Conservation (phyloP, 129 eudicot genomes). For the Artemisia annua region DNA sequence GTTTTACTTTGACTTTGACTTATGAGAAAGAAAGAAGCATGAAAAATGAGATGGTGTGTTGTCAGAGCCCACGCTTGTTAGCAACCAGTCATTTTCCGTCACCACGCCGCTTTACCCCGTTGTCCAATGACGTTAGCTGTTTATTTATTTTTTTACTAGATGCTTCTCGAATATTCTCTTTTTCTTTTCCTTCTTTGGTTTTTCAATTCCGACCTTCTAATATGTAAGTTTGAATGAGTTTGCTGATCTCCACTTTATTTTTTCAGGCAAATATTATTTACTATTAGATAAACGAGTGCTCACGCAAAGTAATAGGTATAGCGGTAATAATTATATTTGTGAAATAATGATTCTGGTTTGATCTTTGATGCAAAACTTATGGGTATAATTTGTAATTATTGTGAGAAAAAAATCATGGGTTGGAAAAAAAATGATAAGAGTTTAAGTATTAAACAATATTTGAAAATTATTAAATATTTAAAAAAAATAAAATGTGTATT, state of each 20-base stretch:
- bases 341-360: too few species aligned
- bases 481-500: too few species aligned
- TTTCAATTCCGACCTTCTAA: constrained; percentile 3
- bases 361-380: too few species aligned
- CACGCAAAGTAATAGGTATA: too few species aligned
- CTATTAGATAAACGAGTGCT: too few species aligned
- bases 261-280: too few species aligned
- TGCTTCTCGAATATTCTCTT: constrained; percentile 34
- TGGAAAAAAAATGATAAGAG: too few species aligned
- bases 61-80: constrained; percentile 19
- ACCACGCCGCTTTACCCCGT: neutral
- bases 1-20: constrained; percentile 19
- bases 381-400: too few species aligned
- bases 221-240: neutral
- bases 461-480: too few species aligned
- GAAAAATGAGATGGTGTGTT: constrained; percentile 18
- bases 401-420: too few species aligned
- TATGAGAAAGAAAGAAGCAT: neutral
- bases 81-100: neutral
- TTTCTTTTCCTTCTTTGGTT: neutral
- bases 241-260: neutral
- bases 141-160: constrained; percentile 16
- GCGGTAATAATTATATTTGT: too few species aligned
- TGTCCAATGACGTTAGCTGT: neutral
- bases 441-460: too few species aligned